phyloP scores from a whole-genome alignment of 345 rosid genomes.

The Adansonia digitata region DNA sequence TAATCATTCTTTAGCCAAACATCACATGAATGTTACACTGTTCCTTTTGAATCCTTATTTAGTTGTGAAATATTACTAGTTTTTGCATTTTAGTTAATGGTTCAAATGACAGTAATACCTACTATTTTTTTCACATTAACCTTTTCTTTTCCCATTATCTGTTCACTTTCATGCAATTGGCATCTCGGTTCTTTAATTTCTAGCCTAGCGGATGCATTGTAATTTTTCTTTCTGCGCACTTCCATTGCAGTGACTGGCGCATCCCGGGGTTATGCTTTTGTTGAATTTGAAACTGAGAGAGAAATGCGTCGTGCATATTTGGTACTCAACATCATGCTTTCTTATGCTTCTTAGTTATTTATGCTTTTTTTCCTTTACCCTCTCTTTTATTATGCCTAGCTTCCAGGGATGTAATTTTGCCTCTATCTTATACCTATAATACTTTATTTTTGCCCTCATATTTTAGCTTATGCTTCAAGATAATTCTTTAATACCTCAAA shows the following conservation, averaged over 20 bases:
- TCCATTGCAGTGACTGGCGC: conserved; percentile 74
- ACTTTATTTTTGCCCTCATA: not conserved
- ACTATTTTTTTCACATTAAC: not conserved
- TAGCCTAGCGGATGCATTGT: not conserved
- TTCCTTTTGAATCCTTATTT: not conserved
- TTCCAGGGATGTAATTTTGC: not conserved
- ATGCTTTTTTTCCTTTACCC: not conserved
- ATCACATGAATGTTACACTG: not conserved
- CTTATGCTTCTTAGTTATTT: not conserved
- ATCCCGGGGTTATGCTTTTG: conserved; percentile 83
- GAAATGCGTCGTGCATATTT: conserved; percentile 82
- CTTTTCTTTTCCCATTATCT: not conserved
- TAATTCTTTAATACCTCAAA: not conserved
- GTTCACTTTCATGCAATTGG: not conserved
- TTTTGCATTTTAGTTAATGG: not conserved
- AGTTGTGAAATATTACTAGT: not conserved
- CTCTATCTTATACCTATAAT: not conserved
- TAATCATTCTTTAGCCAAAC: not conserved
- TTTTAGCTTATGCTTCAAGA: not conserved
- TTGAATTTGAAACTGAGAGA: conserved; percentile 76
- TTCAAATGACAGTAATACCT: not conserved
- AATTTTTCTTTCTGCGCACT: not conserved
- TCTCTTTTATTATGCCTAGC: not conserved
- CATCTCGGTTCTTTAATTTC: not conserved
- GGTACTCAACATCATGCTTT: conserved; percentile 34